Conservation (phyloP, 768 basidiomycete species). For the Chiua virens region DNA sequence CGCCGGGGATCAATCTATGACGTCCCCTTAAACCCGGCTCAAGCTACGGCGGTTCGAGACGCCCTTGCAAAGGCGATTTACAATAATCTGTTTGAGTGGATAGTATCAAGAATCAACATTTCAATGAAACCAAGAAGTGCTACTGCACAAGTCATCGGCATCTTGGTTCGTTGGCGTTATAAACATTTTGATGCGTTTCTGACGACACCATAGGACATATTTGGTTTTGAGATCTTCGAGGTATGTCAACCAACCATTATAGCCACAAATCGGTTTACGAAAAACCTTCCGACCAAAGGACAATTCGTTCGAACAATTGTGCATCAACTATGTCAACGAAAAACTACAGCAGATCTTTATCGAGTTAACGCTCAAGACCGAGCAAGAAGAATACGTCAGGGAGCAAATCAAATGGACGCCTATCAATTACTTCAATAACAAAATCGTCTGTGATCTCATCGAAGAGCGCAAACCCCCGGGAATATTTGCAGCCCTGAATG, state of each 20-base stretch:
- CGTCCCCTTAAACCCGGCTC: conserved; percentile 90
- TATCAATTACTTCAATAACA: conserved; percentile 99
- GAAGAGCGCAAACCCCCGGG: conserved; percentile 96
- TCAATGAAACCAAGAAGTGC: conserved; percentile 89
- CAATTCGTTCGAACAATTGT: conserved; percentile 96
- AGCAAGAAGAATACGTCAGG: conserved; percentile 98
- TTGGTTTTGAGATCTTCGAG: conserved; percentile 98
- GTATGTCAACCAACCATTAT: conserved; percentile 36
- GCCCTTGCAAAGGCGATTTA: conserved; percentile 95
- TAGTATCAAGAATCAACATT: conserved; percentile 91
- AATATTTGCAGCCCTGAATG: conserved; percentile 96
- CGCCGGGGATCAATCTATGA: conserved; percentile 95
- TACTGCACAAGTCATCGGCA: conserved; percentile 84
- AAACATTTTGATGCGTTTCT: not conserved
- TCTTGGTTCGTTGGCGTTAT: conserved; percentile 57
- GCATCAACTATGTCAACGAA: conserved; percentile 99
- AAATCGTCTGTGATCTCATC: conserved; percentile 96
- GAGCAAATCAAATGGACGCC: conserved; percentile 99
- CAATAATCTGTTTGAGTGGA: conserved; percentile 99
- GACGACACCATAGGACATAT: conserved; percentile 71
- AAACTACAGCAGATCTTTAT: conserved; percentile 99
- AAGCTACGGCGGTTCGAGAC: conserved; percentile 86
- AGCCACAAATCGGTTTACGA: conserved; percentile 1
- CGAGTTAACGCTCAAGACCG: conserved; percentile 96
- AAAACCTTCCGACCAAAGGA: conserved; percentile 52